These are phyloP conservation scores for Forsythia suspensa DNA, from an alignment of 257 asterid species.

Conservation along the genomic window DNA sequence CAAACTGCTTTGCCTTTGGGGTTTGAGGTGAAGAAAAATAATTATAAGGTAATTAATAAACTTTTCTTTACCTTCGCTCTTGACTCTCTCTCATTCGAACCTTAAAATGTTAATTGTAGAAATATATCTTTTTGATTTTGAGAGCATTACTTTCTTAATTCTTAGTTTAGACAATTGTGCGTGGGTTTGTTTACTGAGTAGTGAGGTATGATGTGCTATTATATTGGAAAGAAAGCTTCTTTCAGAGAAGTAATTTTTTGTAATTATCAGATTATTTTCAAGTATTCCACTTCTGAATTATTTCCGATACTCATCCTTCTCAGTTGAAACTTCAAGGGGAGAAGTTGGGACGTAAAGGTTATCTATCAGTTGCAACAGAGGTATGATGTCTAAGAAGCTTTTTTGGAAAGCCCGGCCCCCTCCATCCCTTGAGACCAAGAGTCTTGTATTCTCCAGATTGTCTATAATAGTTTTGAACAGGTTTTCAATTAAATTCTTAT, in stretches of 20 bases:
- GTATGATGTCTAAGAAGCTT: constrained; percentile 37
- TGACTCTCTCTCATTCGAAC: not conserved
- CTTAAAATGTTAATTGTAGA: not conserved
- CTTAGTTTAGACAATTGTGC: not conserved
- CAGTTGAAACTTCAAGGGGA: constrained; percentile 94
- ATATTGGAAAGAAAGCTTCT: not conserved
- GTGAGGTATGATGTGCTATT: no score
- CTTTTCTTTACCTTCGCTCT: not conserved
- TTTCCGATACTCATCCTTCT: constrained; percentile 11
- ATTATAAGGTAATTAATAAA: constrained; percentile 51
- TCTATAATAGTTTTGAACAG: not conserved
- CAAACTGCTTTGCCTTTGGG: constrained; percentile 74
- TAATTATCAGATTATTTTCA: not conserved
- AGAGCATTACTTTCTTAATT: no score
- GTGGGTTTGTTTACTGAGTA: no score
- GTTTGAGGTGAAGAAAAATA: constrained; percentile 69
- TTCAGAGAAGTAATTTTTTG: not conserved
- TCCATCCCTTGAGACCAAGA: no score
- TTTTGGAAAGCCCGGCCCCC: not conserved
- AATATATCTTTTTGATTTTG: no score
- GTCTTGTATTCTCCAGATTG: no score
- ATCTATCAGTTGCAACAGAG: constrained; percentile 89
- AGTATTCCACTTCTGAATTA: not conserved
- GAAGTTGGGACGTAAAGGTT: constrained; percentile 94
- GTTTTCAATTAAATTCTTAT: not conserved